Evolutionary conservation across 176 grass and related monocot species (phyloP).

Genomic region (Phyllostachys edulis): DNA sequence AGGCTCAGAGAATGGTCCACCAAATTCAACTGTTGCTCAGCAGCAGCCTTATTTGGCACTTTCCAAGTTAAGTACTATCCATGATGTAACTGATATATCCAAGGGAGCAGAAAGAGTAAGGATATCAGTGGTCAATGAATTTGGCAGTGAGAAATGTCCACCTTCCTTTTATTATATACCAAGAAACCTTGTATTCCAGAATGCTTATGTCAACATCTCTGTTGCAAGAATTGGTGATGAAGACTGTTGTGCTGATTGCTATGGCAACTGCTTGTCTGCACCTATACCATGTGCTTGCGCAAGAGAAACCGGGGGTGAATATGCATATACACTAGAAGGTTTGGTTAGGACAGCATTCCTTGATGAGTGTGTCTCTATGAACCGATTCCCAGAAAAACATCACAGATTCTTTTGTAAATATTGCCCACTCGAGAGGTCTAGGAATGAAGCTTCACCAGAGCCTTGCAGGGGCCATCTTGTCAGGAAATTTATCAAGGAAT

Average conservation of each 20-base stretch:
- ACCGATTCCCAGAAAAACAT: slow-evolving; percentile 33
- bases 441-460: slow-evolving; percentile 33
- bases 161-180: slow-evolving; percentile 57
- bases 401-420: slow-evolving; percentile 48
- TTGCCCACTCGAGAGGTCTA: slow-evolving; percentile 52
- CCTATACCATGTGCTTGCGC: slow-evolving; percentile 60
- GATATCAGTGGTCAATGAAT: slow-evolving; percentile 62
- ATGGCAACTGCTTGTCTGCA: slow-evolving; percentile 50
- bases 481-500: slow-evolving; percentile 71
- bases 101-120: slow-evolving; percentile 58
- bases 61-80: slow-evolving; percentile 29
- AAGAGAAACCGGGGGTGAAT: slow-evolving; percentile 60
- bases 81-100: slow-evolving; percentile 63
- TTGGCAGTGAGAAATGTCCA: slow-evolving; percentile 36
- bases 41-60: slow-evolving; percentile 35
- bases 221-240: slow-evolving; percentile 64
- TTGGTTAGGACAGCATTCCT: slow-evolving; percentile 53
- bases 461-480: slow-evolving; percentile 58
- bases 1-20: background rate
- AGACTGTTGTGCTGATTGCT: slow-evolving; percentile 66
- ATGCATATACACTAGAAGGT: slow-evolving; percentile 59
- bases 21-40: background rate
- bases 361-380: slow-evolving; percentile 52
- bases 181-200: slow-evolving; percentile 49
- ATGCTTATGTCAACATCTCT: slow-evolving; percentile 53